A percentile compares a stretch with the other conserved stretches of the same genome.
Evolutionary conservation across 108 stramenopile genomes (phyloP).

Genomic region (Fragilaria crotonensis): DNA sequence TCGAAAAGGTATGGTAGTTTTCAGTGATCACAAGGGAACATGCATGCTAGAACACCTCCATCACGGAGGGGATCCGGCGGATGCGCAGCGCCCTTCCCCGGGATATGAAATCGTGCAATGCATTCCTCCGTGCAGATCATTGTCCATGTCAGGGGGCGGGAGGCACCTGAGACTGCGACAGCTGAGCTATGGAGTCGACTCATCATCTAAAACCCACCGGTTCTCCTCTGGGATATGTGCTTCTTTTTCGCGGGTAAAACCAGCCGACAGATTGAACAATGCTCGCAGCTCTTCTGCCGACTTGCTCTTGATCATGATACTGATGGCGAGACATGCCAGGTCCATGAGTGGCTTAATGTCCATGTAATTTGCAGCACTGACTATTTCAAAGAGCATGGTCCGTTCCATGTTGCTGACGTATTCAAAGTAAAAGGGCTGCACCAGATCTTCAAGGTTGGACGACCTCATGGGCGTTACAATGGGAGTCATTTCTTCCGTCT

Average conservation of each 20-base stretch:
- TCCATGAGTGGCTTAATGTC: conserved; percentile 96
- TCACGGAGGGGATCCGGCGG: too few relatives aligned
- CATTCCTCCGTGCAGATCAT: too few relatives aligned
- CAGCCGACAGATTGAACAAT: conserved; percentile 98
- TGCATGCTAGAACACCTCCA: too few relatives aligned
- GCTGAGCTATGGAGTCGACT: too few relatives aligned
- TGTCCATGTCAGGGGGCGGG: too few relatives aligned
- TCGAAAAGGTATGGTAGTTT: too few relatives aligned
- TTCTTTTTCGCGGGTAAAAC: conserved; percentile 99
- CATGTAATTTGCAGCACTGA: conserved; percentile 98
- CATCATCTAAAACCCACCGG: too few relatives aligned
- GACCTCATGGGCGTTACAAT: conserved; percentile 99
- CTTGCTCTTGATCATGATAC: conserved; percentile 98
- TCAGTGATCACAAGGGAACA: too few relatives aligned
- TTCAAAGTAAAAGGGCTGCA: conserved; percentile 99
- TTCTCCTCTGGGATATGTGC: conserved; percentile 99
- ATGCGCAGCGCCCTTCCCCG: too few relatives aligned
- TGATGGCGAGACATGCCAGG: conserved; percentile 97
- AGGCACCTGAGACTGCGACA: too few relatives aligned
- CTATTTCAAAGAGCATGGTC: conserved; percentile 97
- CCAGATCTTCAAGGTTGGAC: conserved; percentile 94
- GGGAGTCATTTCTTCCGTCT: conserved; percentile 96
- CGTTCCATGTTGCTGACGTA: conserved; percentile 98
- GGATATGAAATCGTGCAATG: too few relatives aligned
- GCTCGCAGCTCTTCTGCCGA: conserved; percentile 97